Evolutionary conservation across 148 eudicot genomes (phyloP).

Genomic region (Cornus suecica): DNA sequence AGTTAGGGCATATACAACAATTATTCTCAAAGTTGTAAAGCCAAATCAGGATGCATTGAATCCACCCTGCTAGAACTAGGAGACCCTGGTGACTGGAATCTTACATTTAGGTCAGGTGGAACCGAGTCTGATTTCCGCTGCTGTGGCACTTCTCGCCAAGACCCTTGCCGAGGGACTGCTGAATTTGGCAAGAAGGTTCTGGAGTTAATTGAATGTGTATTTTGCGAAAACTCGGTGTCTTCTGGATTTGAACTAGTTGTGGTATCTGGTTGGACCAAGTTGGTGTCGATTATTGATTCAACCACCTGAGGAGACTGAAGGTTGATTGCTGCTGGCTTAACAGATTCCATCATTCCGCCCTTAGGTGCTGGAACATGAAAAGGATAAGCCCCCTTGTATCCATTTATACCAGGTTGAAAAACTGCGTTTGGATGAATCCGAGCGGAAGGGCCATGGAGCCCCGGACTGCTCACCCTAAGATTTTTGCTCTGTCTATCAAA

Average conservation of each 20-base stretch:
- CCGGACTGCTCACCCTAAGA: background rate
- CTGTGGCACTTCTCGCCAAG: background rate
- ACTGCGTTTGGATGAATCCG: slow-evolving; percentile 23
- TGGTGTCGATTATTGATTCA: background rate
- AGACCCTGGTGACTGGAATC: slow-evolving; percentile 36
- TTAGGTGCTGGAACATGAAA: slow-evolving; percentile 21
- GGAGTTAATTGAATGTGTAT: background rate
- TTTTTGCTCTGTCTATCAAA: background rate
- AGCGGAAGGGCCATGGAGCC: slow-evolving; percentile 9
- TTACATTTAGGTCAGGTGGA: slow-evolving; percentile 45
- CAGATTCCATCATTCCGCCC: slow-evolving; percentile 27
- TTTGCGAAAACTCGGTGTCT: background rate
- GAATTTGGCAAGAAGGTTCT: background rate
- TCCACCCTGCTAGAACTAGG: slow-evolving; percentile 30
- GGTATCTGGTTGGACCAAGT: background rate
- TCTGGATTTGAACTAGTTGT: background rate
- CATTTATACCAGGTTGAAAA: slow-evolving; percentile 27
- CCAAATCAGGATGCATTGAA: slow-evolving; percentile 35
- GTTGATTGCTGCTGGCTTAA: slow-evolving; percentile 4
- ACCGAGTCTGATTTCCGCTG: slow-evolving; percentile 15
- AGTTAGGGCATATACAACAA: background rate
- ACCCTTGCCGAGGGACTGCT: slow-evolving; percentile 7
- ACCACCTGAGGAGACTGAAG: slow-evolving; percentile 10
- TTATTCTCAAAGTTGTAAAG: slow-evolving; percentile 36
- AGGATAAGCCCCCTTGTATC: slow-evolving; percentile 28